Conservation (phyloP, 2,329 filamentous ascomycete species). For the Arthrobotrys conoides region DNA sequence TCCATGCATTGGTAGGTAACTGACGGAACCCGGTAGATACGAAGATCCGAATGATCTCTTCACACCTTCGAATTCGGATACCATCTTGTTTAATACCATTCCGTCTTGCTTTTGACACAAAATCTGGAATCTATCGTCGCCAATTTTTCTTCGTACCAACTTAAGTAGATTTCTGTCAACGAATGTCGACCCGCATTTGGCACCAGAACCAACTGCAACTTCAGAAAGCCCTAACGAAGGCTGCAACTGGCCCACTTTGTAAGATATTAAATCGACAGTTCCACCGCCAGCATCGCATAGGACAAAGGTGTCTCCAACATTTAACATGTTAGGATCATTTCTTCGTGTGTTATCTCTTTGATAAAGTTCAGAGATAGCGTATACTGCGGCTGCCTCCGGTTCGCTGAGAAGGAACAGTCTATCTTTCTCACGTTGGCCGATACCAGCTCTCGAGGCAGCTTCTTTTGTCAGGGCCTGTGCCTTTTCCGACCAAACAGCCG, state of each 20-base stretch:
- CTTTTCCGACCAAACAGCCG: conserved; percentile 73
- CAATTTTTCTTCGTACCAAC: conserved; percentile 42
- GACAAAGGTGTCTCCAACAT: conserved; percentile 70
- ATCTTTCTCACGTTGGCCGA: conserved; percentile 71
- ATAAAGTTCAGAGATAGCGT: conserved; percentile 60
- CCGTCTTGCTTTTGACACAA: conserved; percentile 43
- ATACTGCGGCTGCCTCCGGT: conserved; percentile 65
- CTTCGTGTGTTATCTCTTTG: conserved; percentile 42
- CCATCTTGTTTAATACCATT: conserved; percentile 52
- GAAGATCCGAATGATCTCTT: conserved; percentile 52
- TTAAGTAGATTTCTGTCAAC: conserved; percentile 50
- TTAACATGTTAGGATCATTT: conserved; percentile 64
- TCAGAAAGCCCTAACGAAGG: conserved; percentile 52
- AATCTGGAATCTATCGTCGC: conserved; percentile 39
- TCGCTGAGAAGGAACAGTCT: conserved; percentile 63
- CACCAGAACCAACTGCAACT: conserved; percentile 54
- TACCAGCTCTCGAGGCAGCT: conserved; percentile 69
- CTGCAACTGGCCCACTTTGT: conserved; percentile 80
- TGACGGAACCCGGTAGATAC: conserved; percentile 31
- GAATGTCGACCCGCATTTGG: conserved; percentile 56
- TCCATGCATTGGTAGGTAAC: conserved; percentile 45
- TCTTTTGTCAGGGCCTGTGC: conserved; percentile 71
- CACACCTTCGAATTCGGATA: conserved; percentile 50
- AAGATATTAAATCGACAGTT: conserved; percentile 89
- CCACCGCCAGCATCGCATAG: conserved; percentile 76